Percentiles rank a stretch among this genome's conserved stretches.
Evolutionary conservation across 2,329 filamentous ascomycete species (phyloP).

Genomic region (Gyromitra esculenta): DNA sequence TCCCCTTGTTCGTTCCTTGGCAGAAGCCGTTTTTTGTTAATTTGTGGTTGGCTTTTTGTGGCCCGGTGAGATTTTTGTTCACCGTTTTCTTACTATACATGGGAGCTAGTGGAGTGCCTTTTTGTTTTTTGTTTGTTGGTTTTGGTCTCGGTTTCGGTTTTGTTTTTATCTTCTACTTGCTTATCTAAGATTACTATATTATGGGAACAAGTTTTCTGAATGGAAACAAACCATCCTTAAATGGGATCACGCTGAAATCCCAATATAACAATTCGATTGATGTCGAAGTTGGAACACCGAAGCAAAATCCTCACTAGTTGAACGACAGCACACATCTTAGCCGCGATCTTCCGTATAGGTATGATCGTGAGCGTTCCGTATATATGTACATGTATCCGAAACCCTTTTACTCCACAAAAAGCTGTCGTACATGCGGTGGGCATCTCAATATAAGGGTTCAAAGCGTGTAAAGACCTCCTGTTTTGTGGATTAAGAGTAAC

Average conservation of each 20-base stretch:
- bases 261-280: background rate
- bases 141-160: conserved; percentile 39
- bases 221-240: conserved; percentile 20
- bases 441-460: too few relatives aligned
- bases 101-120: conserved; percentile 46
- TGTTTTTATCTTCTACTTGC: conserved; percentile 8
- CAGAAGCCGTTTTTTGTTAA: conserved; percentile 31
- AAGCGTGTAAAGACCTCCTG: too few relatives aligned
- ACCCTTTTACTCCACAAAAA: too few relatives aligned
- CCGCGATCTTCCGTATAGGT: background rate
- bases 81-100: conserved; percentile 31
- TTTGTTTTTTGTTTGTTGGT: conserved; percentile 20
- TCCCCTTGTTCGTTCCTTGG: conserved; percentile 7
- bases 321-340: too few relatives aligned
- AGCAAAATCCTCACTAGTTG: background rate
- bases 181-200: conserved; percentile 12
- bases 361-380: background rate
- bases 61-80: conserved; percentile 18
- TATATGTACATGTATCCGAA: too few relatives aligned
- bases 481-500: too few relatives aligned
- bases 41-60: conserved; percentile 40
- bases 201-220: conserved; percentile 1
- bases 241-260: background rate
- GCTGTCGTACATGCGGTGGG: too few relatives aligned
- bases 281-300: background rate